phyloP scores from a whole-genome alignment of 2,329 filamentous ascomycete species.

The Sclerotinia borealis region DNA sequence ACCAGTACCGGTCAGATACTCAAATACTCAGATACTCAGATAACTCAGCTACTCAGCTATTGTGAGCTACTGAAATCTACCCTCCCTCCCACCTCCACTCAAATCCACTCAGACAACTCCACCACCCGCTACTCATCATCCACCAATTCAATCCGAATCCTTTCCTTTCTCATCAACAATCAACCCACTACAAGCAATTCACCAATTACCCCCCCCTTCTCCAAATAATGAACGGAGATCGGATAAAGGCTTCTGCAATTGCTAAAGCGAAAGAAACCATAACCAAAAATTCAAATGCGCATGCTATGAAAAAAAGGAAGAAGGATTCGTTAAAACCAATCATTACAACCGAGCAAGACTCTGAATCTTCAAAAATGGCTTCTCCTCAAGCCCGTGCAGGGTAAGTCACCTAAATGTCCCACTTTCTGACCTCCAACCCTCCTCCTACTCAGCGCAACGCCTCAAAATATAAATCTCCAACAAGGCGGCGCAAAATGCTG shows the following conservation, averaged over 20 bases:
- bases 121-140: not conserved
- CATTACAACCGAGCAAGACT: constrained; percentile 46
- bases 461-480: constrained; percentile 16
- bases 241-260: constrained; percentile 41
- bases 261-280: constrained; percentile 54
- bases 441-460: constrained; percentile 18
- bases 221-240: constrained; percentile 30
- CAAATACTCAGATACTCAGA: too few relatives aligned
- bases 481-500: constrained; percentile 12
- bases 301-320: constrained; percentile 51
- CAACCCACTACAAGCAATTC: not conserved
- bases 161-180: not conserved
- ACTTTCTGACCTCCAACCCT: constrained; percentile 13
- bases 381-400: constrained; percentile 32
- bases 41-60: too few relatives aligned
- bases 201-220: not conserved
- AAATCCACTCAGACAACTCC: not conserved
- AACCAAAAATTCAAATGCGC: constrained; percentile 38
- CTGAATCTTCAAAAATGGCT: constrained; percentile 27
- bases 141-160: not conserved
- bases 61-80: not conserved
- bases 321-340: constrained; percentile 54
- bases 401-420: constrained; percentile 26
- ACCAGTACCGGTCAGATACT: not conserved
- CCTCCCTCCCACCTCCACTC: not conserved